These are phyloP conservation scores for Ramularia endophylla DNA, from an alignment of 2,329 filamentous ascomycete species.

Conservation along the genomic window DNA sequence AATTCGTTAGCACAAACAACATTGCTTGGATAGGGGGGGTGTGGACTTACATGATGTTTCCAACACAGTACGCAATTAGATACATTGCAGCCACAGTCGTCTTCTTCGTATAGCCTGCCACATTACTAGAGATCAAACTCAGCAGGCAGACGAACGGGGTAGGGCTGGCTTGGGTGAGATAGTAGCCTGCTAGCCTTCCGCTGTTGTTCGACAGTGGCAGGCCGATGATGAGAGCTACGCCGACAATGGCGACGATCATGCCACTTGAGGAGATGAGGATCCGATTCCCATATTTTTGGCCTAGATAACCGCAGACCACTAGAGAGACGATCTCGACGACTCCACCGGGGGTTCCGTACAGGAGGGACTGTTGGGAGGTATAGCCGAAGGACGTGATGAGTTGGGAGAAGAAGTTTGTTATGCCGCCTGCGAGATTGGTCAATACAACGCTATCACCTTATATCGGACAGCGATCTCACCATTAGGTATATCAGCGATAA, in stretches of 20 bases:
- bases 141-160: conserved; percentile 60
- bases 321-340: conserved; percentile 58
- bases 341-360: conserved; percentile 61
- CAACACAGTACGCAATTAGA: conserved; percentile 45
- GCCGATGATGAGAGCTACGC: conserved; percentile 59
- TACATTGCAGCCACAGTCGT: conserved; percentile 53
- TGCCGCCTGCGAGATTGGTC: conserved; percentile 34
- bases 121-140: conserved; percentile 58
- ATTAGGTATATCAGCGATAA: conserved; percentile 54
- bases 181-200: conserved; percentile 58
- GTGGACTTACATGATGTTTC: conserved; percentile 33
- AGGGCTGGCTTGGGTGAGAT: conserved; percentile 55
- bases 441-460: too few species aligned
- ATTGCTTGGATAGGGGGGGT: not conserved
- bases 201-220: conserved; percentile 52
- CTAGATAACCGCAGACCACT: conserved; percentile 51
- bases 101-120: conserved; percentile 55
- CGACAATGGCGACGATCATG: conserved; percentile 50
- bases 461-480: conserved; percentile 27
- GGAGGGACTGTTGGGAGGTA: conserved; percentile 54
- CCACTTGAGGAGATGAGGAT: conserved; percentile 51
- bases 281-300: conserved; percentile 52
- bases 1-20: not conserved
- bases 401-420: conserved; percentile 57
- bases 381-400: conserved; percentile 61